phyloP scores from a whole-genome alignment of 1,284 basidiomycete genomes.

The Irpex lacteus region DNA sequence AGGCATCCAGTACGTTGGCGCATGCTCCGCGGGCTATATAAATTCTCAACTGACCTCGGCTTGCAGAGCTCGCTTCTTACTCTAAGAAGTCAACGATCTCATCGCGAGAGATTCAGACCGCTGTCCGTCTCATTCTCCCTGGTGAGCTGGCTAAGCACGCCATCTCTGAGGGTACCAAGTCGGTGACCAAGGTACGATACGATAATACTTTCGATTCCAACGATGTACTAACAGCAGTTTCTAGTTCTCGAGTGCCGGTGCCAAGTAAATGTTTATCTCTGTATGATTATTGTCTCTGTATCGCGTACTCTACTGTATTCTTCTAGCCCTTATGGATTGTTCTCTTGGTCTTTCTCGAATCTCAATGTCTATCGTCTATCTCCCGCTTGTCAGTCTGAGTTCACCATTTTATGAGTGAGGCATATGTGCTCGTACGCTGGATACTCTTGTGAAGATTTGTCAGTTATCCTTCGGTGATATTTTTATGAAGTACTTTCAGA shows the following conservation, averaged over 20 bases:
- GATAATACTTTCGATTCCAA: background rate
- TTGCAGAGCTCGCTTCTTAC: conserved; percentile 81
- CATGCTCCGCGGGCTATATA: background rate
- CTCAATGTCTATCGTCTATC: background rate
- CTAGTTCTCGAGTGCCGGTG: conserved; percentile 65
- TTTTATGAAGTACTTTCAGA: too few relatives aligned
- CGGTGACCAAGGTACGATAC: conserved; percentile 32
- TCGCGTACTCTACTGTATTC: conserved; percentile 17
- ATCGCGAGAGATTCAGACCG: conserved; percentile 91
- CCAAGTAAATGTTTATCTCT: conserved; percentile 39
- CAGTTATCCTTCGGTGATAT: too few relatives aligned
- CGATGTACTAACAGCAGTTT: background rate
- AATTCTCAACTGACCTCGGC: background rate
- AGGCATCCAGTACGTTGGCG: conserved; percentile 77
- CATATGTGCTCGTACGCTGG: too few relatives aligned
- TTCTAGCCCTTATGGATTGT: conserved; percentile 8
- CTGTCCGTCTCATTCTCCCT: conserved; percentile 88
- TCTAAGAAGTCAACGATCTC: conserved; percentile 95
- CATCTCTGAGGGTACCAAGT: conserved; percentile 75
- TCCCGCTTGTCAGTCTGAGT: background rate
- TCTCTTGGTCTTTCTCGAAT: background rate
- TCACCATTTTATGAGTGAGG: background rate
- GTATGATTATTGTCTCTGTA: conserved; percentile 14
- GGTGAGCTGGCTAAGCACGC: conserved; percentile 84
- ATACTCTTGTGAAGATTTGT: too few relatives aligned